Conservation (phyloP, 2,329 filamentous ascomycete genomes). For the Colletotrichum trifolii region DNA sequence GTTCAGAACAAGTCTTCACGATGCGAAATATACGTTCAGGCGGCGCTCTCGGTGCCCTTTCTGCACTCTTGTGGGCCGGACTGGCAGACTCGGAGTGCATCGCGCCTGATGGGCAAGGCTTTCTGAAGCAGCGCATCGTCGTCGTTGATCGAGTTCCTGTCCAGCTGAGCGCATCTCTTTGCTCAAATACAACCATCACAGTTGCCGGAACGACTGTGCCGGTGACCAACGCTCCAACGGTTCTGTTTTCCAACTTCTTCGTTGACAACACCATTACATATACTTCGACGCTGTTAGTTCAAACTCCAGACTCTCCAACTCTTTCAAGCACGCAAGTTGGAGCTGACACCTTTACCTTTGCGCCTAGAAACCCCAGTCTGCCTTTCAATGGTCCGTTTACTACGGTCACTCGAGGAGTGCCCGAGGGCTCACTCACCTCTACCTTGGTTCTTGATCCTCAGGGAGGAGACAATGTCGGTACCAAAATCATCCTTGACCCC, state of each 20-base stretch:
- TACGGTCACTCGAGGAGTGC: conserved; percentile 7
- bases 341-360: background rate
- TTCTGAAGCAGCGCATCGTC: conserved; percentile 2
- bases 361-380: background rate
- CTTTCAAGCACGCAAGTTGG: no score
- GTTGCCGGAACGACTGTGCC: conserved; percentile 13
- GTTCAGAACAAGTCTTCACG: background rate
- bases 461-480: background rate
- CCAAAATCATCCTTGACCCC: background rate
- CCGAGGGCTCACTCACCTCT: background rate
- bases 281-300: conserved; percentile 15
- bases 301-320: background rate
- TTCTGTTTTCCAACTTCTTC: conserved; percentile 17
- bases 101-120: background rate
- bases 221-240: conserved; percentile 21
- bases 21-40: background rate
- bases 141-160: conserved; percentile 12
- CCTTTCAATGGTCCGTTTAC: conserved; percentile 1
- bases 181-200: conserved; percentile 22
- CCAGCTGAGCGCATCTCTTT: conserved; percentile 7
- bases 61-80: background rate
- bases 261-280: conserved; percentile 19
- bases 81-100: background rate
- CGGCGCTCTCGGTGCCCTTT: background rate
- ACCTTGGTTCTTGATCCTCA: background rate